A percentile compares a stretch with the other conserved stretches of the same genome.
phyloP scores from a whole-genome alignment of 2,329 filamentous ascomycete genomes.

The Microcera coccophila region DNA sequence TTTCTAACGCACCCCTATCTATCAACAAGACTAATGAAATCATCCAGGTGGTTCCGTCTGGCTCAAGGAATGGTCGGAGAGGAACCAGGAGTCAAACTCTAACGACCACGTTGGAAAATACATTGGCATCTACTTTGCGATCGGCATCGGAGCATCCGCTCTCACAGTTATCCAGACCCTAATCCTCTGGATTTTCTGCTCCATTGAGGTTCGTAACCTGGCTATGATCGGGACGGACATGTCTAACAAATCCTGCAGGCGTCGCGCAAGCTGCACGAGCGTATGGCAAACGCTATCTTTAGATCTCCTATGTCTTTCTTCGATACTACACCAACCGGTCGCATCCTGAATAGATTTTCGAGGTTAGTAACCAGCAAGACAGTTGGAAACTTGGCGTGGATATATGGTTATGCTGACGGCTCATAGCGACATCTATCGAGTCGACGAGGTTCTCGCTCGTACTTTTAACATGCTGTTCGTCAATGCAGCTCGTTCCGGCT shows the following conservation, averaged over 20 bases:
- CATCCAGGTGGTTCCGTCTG: conserved; percentile 73
- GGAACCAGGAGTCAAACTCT: conserved; percentile 61
- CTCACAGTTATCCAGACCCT: conserved; percentile 89
- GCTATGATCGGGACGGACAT: background rate
- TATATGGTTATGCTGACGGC: background rate
- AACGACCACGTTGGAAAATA: conserved; percentile 84
- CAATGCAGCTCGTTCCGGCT: conserved; percentile 69
- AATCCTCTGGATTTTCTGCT: conserved; percentile 98
- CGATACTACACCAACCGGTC: conserved; percentile 92
- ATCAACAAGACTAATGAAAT: conserved; percentile 5
- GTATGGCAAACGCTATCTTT: conserved; percentile 97
- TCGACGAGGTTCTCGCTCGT: conserved; percentile 90
- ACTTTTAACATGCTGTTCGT: conserved; percentile 97
- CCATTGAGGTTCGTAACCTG: conserved; percentile 71
- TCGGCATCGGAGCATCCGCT: conserved; percentile 80
- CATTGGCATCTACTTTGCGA: conserved; percentile 91
- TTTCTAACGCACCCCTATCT: too few relatives aligned
- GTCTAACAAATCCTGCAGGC: conserved; percentile 51
- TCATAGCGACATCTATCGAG: conserved; percentile 66
- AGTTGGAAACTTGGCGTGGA: background rate
- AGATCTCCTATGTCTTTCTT: conserved; percentile 98
- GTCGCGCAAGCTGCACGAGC: conserved; percentile 91
- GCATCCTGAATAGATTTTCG: conserved; percentile 94
- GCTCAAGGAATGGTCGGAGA: conserved; percentile 89
- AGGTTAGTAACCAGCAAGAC: conserved; percentile 52